phyloP scores from a whole-genome alignment of 768 basidiomycete genomes.

The Butyriboletus loyo region DNA sequence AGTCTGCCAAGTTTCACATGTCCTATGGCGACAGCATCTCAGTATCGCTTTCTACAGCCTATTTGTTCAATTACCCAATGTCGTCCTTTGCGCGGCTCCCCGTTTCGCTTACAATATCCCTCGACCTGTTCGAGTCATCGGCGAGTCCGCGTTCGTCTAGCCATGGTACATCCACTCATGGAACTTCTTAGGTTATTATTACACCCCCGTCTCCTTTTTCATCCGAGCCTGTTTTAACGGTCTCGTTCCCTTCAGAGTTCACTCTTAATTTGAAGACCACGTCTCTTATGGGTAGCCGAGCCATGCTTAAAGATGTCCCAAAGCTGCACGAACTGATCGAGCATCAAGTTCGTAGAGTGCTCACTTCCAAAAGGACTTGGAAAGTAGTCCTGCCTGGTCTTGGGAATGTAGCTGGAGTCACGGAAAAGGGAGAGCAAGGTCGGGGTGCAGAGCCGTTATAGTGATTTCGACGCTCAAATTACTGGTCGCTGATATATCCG shows the following conservation, averaged over 20 bases:
- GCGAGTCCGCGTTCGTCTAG: conserved; percentile 37
- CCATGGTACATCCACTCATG: not conserved
- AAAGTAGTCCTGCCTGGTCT: conserved; percentile 68
- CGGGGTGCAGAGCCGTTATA: not conserved
- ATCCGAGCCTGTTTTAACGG: conserved; percentile 56
- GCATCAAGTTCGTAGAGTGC: conserved; percentile 69
- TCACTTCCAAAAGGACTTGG: conserved; percentile 61
- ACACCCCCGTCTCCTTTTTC: conserved; percentile 56
- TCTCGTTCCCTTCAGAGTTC: conserved; percentile 84
- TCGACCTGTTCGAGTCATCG: conserved; percentile 68
- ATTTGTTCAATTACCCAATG: conserved; percentile 82
- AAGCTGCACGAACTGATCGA: conserved; percentile 95
- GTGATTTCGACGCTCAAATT: not conserved
- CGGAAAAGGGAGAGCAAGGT: conserved; percentile 28
- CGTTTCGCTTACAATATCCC: conserved; percentile 73
- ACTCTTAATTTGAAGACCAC: conserved; percentile 82
- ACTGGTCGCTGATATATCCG: not conserved
- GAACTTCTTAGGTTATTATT: conserved; percentile 50
- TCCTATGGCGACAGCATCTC: conserved; percentile 82
- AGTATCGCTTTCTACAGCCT: conserved; percentile 78
- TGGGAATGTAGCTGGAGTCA: conserved; percentile 29
- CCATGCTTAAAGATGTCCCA: conserved; percentile 96
- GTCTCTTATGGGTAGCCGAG: conserved; percentile 91
- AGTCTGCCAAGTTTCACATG: conserved; percentile 84
- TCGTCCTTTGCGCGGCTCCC: conserved; percentile 80